Percentiles rank a stretch among this genome's conserved stretches.
These are phyloP conservation scores for Arachnopeziza araneosa DNA, from an alignment of 2,329 filamentous ascomycete genomes.

Conservation along the genomic window DNA sequence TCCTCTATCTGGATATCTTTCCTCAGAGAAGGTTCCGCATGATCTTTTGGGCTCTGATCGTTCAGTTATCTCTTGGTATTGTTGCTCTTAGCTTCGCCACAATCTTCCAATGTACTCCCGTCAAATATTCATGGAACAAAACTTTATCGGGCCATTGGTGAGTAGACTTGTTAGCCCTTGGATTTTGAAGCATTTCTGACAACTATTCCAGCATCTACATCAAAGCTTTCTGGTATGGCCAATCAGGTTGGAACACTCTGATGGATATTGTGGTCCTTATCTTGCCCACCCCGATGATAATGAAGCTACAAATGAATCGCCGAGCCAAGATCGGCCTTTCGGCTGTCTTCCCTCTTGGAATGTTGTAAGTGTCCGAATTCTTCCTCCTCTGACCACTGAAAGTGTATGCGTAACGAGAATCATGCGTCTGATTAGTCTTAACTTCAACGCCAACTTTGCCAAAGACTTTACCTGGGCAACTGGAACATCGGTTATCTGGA, in stretches of 20 bases:
- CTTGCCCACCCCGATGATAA: slow-evolving; percentile 57
- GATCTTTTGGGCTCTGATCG: slow-evolving; percentile 4
- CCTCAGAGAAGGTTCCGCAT: slow-evolving; percentile 7
- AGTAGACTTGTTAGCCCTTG: too few relatives aligned
- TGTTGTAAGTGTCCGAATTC: slow-evolving; percentile 45
- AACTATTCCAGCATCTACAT: slow-evolving; percentile 60
- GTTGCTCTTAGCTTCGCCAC: slow-evolving; percentile 4
- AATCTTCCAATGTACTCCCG: slow-evolving; percentile 15
- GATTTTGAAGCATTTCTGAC: too few relatives aligned
- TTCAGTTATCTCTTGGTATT: slow-evolving; percentile 1
- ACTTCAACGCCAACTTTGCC: too few relatives aligned
- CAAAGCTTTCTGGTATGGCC: slow-evolving; percentile 59
- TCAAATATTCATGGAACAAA: slow-evolving; percentile 12
- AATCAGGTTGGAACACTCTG: slow-evolving; percentile 61
- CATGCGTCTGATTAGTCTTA: too few relatives aligned
- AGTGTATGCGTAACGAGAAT: too few relatives aligned
- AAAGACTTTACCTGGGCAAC: too few relatives aligned
- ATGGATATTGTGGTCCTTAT: slow-evolving; percentile 62
- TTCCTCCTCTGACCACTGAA: background rate
- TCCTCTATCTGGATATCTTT: slow-evolving; percentile 15
- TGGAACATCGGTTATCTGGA: too few relatives aligned
- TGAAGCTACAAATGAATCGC: slow-evolving; percentile 15
- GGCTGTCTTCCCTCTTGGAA: slow-evolving; percentile 61
- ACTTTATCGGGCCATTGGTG: slow-evolving; percentile 33
- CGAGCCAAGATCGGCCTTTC: slow-evolving; percentile 20